phyloP scores from a whole-genome alignment of 495 filamentous ascomycete genomes.

The Cercophora sp. region DNA sequence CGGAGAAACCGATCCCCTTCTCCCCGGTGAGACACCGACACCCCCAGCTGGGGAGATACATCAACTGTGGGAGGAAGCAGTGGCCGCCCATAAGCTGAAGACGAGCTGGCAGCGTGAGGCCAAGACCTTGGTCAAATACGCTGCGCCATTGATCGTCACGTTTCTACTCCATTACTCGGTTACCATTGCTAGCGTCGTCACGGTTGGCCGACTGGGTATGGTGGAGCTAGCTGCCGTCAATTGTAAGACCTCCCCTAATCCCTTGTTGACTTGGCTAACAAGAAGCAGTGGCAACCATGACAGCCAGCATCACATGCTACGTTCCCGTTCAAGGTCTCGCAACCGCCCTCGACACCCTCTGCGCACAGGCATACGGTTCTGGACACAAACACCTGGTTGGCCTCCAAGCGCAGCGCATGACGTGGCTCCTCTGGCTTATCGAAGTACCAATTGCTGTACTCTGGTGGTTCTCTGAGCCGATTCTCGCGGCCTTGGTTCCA shows the following conservation, averaged over 20 bases:
- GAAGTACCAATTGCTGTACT: conserved; percentile 59
- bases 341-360: conserved; percentile 68
- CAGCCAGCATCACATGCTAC: conserved; percentile 69
- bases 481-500: conserved; percentile 56
- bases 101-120: conserved; percentile 82
- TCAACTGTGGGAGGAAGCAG: conserved; percentile 68
- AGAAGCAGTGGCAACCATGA: conserved; percentile 59
- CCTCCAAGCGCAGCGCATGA: conserved; percentile 69
- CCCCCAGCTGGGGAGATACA: conserved; percentile 17
- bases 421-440: conserved; percentile 58
- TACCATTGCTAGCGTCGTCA: conserved; percentile 63
- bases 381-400: conserved; percentile 66
- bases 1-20: conserved; percentile 44
- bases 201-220: conserved; percentile 61
- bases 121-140: conserved; percentile 56
- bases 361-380: conserved; percentile 69
- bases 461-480: conserved; percentile 55
- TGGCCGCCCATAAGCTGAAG: conserved; percentile 65
- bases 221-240: conserved; percentile 61
- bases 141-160: conserved; percentile 57
- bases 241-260: conserved; percentile 21
- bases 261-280: background rate
- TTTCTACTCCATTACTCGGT: conserved; percentile 71
- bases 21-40: conserved; percentile 11
- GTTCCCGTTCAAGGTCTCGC: conserved; percentile 67